phyloP scores from a whole-genome alignment of 2,329 filamentous ascomycete genomes.

The Stagonosporopsis vannaccii region DNA sequence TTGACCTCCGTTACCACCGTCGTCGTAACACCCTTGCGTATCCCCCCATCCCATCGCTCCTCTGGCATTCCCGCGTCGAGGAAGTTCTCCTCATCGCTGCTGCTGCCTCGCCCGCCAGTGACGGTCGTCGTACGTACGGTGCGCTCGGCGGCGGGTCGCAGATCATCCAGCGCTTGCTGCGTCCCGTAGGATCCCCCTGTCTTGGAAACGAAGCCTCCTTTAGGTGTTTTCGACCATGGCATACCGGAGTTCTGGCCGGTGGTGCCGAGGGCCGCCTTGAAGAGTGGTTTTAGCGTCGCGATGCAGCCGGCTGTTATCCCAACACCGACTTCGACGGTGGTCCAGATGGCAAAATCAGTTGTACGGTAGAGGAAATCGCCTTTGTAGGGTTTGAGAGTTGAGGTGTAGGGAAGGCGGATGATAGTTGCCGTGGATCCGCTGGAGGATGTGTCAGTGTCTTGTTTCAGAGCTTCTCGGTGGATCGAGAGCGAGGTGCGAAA shows the following conservation, averaged over 20 bases:
- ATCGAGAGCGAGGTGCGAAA: background rate
- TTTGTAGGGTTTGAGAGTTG: constrained; percentile 33
- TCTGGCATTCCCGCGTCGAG: constrained; percentile 21
- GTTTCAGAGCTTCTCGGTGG: background rate
- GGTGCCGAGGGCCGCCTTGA: constrained; percentile 26
- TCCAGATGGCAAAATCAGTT: constrained; percentile 43
- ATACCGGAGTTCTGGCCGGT: constrained; percentile 24
- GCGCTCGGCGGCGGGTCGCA: constrained; percentile 28
- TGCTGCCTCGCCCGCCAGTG: constrained; percentile 29
- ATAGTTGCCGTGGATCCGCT: constrained; percentile 51
- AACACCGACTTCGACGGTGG: constrained; percentile 36
- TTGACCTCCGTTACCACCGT: constrained; percentile 25
- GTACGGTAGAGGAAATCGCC: constrained; percentile 44
- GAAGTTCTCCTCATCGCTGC: constrained; percentile 32
- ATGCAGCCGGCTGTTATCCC: constrained; percentile 40
- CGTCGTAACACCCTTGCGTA: constrained; percentile 27
- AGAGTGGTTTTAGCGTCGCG: constrained; percentile 36
- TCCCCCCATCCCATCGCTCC: constrained; percentile 21
- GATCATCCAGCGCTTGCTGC: constrained; percentile 25
- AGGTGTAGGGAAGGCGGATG: constrained; percentile 40
- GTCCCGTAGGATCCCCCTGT: constrained; percentile 9
- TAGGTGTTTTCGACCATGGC: constrained; percentile 27
- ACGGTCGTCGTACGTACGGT: constrained; percentile 31
- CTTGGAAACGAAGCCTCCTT: constrained; percentile 8
- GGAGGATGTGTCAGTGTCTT: constrained; percentile 14